phyloP scores from a whole-genome alignment of 1,284 basidiomycete species.

The Ustilago xerochloae region DNA sequence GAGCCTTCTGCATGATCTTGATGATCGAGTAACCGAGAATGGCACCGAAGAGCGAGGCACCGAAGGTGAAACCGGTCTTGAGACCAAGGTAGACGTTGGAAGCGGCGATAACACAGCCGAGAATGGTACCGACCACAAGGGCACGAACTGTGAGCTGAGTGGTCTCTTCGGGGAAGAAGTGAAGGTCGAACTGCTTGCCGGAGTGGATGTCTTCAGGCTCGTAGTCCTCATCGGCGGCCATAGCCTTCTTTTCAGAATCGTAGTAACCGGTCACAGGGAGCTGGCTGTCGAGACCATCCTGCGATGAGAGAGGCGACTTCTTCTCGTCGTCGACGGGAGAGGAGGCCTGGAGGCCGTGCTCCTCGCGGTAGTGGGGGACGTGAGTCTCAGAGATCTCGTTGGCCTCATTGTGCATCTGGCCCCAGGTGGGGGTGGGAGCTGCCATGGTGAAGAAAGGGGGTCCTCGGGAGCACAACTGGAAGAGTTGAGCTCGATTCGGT shows the following conservation, averaged over 20 bases:
- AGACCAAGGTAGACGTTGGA: conserved; percentile 78
- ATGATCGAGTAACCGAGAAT: conserved; percentile 78
- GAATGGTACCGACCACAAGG: conserved; percentile 74
- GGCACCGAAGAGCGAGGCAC: conserved; percentile 75
- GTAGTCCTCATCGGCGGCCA: conserved; percentile 38
- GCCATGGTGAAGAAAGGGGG: conserved; percentile 21
- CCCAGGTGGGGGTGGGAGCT: conserved; percentile 42
- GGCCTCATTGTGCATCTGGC: conserved; percentile 47
- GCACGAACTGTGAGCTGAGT: conserved; percentile 70
- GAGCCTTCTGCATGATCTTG: conserved; percentile 73
- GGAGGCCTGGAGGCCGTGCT: conserved; percentile 28
- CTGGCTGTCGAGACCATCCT: conserved; percentile 28
- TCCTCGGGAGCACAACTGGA: conserved; percentile 1
- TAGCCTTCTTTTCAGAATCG: conserved; percentile 44
- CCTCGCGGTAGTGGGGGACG: conserved; percentile 34
- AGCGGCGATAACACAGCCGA: conserved; percentile 75
- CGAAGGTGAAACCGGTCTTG: conserved; percentile 76
- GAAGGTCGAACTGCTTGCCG: conserved; percentile 48
- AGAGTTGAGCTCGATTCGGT: conserved; percentile 1
- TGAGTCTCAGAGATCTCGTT: conserved; percentile 49
- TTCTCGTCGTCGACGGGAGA: conserved; percentile 38
- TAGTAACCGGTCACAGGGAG: conserved; percentile 43
- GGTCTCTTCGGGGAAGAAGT: conserved; percentile 50
- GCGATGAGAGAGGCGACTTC: conserved; percentile 42
- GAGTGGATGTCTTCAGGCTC: conserved; percentile 35